phyloP scores from a whole-genome alignment of 148 eudicot species.

The Vaccinium corymbosum region DNA sequence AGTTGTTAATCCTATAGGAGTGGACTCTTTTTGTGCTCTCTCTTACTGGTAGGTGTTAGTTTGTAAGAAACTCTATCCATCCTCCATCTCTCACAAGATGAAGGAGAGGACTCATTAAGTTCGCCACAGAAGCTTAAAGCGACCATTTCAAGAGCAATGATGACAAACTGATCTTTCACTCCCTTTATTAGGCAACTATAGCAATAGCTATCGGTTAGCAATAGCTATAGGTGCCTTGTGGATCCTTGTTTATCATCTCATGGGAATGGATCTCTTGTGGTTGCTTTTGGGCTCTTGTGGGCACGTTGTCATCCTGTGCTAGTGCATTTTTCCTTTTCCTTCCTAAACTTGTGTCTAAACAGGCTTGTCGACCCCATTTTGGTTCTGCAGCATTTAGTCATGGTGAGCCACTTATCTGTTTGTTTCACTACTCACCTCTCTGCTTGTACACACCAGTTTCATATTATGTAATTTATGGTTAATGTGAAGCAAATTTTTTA shows the following conservation, averaged over 20 bases:
- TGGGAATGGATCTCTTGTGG: constrained; percentile 21
- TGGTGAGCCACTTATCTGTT: constrained; percentile 2
- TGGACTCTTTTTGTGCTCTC: constrained; percentile 13
- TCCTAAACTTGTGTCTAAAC: constrained; percentile 8
- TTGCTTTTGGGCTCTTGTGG: constrained; percentile 31
- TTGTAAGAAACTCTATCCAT: constrained; percentile 12
- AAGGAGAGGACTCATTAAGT: constrained; percentile 25
- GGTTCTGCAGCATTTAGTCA: constrained; percentile 6
- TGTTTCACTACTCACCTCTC: constrained; percentile 28
- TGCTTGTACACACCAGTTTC: constrained; percentile 21
- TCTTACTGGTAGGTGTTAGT: constrained; percentile 23
- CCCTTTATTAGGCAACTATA: constrained; percentile 16
- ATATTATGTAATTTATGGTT: constrained; percentile 25
- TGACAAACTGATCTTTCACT: constrained; percentile 11
- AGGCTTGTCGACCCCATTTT: constrained; percentile 11
- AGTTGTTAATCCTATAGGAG: constrained; percentile 23
- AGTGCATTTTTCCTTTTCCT: constrained; percentile 1
- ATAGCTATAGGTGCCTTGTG: constrained; percentile 24
- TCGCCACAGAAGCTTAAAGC: constrained; percentile 39
- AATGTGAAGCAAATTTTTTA: constrained; percentile 18
- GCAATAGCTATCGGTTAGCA: constrained; percentile 23
- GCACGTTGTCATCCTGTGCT: constrained; percentile 16
- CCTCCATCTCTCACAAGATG: constrained; percentile 8
- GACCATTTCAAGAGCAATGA: constrained; percentile 28
- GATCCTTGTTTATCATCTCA: constrained; percentile 15